Base-by-base conservation (phyloP, 2,329 filamentous ascomycete species). In the Aspergillus quadrilineatus region DNA sequence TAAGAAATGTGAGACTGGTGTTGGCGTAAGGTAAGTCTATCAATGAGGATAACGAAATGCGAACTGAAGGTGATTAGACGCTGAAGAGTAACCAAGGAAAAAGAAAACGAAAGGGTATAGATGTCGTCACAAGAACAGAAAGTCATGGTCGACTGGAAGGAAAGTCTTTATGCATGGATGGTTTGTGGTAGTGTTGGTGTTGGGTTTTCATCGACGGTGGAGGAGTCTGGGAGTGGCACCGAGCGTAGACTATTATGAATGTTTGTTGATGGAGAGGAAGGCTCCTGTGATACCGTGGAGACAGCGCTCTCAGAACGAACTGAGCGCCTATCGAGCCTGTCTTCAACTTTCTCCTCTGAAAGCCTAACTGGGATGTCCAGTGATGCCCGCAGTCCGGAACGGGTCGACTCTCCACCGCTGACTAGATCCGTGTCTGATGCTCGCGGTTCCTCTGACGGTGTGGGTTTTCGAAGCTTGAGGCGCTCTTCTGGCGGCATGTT, bases 401-500 rank as follows among this genome's bases (percentile, higher is more conserved):
- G 45, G 7, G 67, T 58, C 0, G 69, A 73, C 26, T 69, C 68
- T 28, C 58, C 63, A 30, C 67, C 63, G 30, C 66, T 67, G 17
- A 65, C 30, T 8, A 68, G 57, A 26, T 62, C 58, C n/a, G 68
- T 64, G 26, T 76, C 74, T 2, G 71, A 73, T 6, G 63, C 62
- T 30, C 67, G 67, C 1, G 70, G 68, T 43, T 76, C 75, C 32
- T 78, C 74, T 3, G 69, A 65, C 28, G 71, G 71, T 3, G 71
- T 71, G 26, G 74, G 72, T 66, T 77, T 89, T 53, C 86, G 82
- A 48, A 87, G 78, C 56, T 86, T 84, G 42, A 90, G 76, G 37
- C 87, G 85, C 67, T 92, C 89, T 59, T 93, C 89, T 0, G 85
- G 82, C 0, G 87, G 82, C 74, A 92, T 85, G 57, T 83, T 88